These are phyloP conservation scores for Aspergillus indologenus DNA, from an alignment of 495 filamentous ascomycete genomes.

Conservation along the genomic window DNA sequence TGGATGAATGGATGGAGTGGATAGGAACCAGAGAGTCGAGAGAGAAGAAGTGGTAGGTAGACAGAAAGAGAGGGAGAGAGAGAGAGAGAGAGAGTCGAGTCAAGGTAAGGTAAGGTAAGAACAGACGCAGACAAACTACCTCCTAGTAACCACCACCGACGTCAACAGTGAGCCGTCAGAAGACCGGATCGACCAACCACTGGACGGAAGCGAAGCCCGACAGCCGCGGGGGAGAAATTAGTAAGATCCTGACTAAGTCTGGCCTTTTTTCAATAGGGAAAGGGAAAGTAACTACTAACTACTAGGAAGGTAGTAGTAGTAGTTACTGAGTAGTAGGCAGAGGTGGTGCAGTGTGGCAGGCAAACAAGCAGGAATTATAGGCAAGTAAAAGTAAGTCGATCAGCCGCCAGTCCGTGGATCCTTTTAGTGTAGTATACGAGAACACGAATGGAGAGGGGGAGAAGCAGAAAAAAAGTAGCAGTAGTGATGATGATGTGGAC, in stretches of 20 bases:
- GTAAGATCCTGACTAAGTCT: not conserved
- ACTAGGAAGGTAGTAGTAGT: too few relatives aligned
- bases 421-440: not conserved
- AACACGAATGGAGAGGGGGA: too few relatives aligned
- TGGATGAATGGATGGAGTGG: not conserved
- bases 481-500: not conserved
- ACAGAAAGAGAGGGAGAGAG: not conserved
- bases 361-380: not conserved
- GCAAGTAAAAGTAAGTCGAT: not conserved
- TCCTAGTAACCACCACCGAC: not conserved
- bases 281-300: too few relatives aligned
- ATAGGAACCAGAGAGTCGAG: not conserved
- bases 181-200: conserved; percentile 4
- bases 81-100: not conserved
- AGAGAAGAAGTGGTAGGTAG: not conserved
- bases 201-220: conserved; percentile 4
- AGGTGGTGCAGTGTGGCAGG: too few relatives aligned
- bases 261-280: not conserved
- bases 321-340: too few relatives aligned
- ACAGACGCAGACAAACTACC: not conserved
- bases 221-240: not conserved
- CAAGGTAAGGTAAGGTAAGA: not conserved
- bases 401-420: conserved; percentile 8
- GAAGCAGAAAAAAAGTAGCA: not conserved
- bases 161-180: conserved; percentile 1